Evolutionary conservation across 2,329 filamentous ascomycete genomes (phyloP).

Genomic region (Colletotrichum spinosum): DNA sequence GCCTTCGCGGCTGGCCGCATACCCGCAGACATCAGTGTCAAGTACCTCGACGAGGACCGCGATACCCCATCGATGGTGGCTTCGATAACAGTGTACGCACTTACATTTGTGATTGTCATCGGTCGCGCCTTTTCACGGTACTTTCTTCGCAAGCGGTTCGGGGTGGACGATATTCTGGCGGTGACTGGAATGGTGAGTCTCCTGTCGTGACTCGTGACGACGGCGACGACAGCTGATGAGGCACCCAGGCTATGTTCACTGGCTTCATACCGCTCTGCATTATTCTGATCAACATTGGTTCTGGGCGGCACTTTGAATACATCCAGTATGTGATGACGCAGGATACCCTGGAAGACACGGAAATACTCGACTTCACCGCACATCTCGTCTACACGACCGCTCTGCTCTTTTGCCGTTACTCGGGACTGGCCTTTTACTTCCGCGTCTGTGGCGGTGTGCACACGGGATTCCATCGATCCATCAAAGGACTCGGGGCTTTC

Average conservation of each 20-base stretch:
- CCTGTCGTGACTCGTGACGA: no score
- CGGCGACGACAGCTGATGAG: not conserved
- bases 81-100: conserved; percentile 50
- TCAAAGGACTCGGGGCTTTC: conserved; percentile 49
- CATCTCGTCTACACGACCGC: conserved; percentile 65
- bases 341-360: conserved; percentile 53
- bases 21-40: conserved; percentile 47
- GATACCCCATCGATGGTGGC: conserved; percentile 52
- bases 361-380: conserved; percentile 61
- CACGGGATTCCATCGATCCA: conserved; percentile 48
- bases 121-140: conserved; percentile 49
- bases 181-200: conserved; percentile 48
- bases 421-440: conserved; percentile 63
- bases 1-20: conserved; percentile 51
- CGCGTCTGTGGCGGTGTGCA: conserved; percentile 54
- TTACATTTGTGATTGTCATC: conserved; percentile 50
- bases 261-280: conserved; percentile 57
- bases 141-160: conserved; percentile 51
- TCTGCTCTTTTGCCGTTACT: conserved; percentile 61
- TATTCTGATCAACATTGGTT: conserved; percentile 59
- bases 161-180: conserved; percentile 53
- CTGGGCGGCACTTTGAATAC: conserved; percentile 58
- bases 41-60: conserved; percentile 50
- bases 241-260: conserved; percentile 46
- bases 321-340: conserved; percentile 60